Conservation (phyloP, 768 basidiomycete genomes). For the Lentinus brumalis region DNA sequence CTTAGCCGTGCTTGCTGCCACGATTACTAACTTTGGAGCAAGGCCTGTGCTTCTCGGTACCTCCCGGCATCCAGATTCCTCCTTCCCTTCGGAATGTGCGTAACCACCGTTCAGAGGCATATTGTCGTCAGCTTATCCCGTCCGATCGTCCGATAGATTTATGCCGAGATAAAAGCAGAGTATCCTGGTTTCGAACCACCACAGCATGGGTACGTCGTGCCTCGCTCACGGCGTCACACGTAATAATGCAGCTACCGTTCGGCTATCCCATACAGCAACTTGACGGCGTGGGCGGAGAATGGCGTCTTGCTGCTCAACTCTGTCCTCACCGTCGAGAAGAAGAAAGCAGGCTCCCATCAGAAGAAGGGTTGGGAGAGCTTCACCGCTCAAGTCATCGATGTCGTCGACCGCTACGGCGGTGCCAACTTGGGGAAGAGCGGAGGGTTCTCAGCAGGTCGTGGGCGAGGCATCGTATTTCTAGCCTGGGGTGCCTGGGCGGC, state of each 20-base stretch:
- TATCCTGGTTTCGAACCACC: constrained; percentile 80
- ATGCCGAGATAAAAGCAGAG: constrained; percentile 81
- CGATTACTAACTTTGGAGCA: constrained; percentile 7
- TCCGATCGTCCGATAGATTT: constrained; percentile 59
- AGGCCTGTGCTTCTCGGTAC: constrained; percentile 93
- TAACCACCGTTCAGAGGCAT: not conserved
- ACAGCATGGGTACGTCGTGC: constrained; percentile 71
- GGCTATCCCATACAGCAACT: constrained; percentile 53
- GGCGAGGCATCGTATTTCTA: constrained; percentile 82
- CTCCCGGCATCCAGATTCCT: constrained; percentile 69
- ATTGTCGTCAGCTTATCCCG: constrained; percentile 1
- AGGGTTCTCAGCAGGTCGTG: constrained; percentile 47
- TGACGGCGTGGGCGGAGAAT: constrained; percentile 77
- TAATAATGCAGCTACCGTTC: constrained; percentile 3
- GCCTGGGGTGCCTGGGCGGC: constrained; percentile 90
- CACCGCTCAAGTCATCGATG: constrained; percentile 79
- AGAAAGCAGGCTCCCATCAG: constrained; percentile 77
- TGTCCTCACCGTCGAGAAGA: constrained; percentile 84
- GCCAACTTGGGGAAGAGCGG: constrained; percentile 52
- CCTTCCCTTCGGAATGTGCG: constrained; percentile 83
- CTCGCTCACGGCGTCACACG: not conserved
- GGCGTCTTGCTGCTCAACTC: constrained; percentile 93
- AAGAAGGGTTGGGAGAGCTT: constrained; percentile 91
- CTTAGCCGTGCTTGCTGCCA: constrained; percentile 5
- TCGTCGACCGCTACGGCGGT: constrained; percentile 76